A percentile compares a stretch with the other conserved stretches of the same genome.
Conservation (phyloP, 495 filamentous ascomycete species). For the Hypoxylon perforatum region DNA sequence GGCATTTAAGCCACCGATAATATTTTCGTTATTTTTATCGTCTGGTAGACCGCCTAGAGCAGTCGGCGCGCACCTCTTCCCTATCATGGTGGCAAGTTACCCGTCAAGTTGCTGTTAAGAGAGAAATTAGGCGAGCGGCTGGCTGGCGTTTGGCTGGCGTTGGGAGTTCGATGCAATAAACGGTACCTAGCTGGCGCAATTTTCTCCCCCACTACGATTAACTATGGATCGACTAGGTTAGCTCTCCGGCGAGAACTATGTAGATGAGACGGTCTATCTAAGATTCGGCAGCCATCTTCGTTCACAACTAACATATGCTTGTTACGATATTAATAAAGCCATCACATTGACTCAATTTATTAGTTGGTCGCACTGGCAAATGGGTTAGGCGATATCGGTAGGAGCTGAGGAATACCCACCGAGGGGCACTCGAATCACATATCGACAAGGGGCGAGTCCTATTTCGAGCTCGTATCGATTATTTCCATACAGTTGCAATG, state of each 20-base stretch:
- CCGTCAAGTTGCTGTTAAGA: neutral
- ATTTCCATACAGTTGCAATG: slow-evolving; percentile 24
- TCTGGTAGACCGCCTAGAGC: no score
- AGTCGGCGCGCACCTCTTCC: neutral
- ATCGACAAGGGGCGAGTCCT: slow-evolving; percentile 6
- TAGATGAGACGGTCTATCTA: slow-evolving; percentile 6
- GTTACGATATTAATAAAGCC: slow-evolving; percentile 27
- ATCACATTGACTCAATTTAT: slow-evolving; percentile 15
- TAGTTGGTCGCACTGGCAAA: neutral
- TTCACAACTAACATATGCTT: neutral
- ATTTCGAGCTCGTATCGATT: slow-evolving; percentile 14
- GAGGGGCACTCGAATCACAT: slow-evolving; percentile 7
- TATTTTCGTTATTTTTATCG: neutral
- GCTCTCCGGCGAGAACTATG: slow-evolving; percentile 26
- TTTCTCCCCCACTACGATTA: slow-evolving; percentile 29
- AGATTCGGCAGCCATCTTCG: slow-evolving; percentile 30
- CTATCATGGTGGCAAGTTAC: slow-evolving; percentile 2
- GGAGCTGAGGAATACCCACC: slow-evolving; percentile 1
- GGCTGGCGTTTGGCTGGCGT: neutral
- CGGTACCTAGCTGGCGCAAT: slow-evolving; percentile 4
- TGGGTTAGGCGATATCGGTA: slow-evolving; percentile 4
- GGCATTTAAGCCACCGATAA: slow-evolving; percentile 31
- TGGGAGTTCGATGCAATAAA: slow-evolving; percentile 14
- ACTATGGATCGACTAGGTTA: slow-evolving; percentile 24
- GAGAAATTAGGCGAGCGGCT: neutral